Evolutionary conservation across 2,329 filamentous ascomycete genomes (phyloP), one percentile per base, ranked within the genome.

Genomic region (Pseudovirgaria hyperparasitica): DNA sequence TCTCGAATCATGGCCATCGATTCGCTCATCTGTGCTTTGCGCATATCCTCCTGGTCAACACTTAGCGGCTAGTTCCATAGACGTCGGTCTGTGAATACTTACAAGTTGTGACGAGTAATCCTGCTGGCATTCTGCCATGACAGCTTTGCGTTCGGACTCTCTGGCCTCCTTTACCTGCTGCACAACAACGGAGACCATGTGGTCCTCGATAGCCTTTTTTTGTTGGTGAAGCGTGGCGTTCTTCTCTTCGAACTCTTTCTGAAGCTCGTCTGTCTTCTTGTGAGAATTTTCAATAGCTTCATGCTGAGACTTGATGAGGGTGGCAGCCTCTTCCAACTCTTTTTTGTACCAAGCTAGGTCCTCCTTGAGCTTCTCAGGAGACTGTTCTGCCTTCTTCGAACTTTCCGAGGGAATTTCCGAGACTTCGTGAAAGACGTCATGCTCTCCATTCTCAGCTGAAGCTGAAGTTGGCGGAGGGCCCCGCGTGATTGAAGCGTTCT

Each of bases 171-270:
- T 50, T 10, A 56, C 50, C 31, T 55, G 52, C 35, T 56, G 50
- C 22, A 56, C 51, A 19, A 56, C 50, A 11, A 55, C 50, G 20
- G 46, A 52, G 23, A 56, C 52, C 51, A 56, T 54, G 38, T 56
- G 51, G 36, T 55, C 51, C 38, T 55, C 52, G 5, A 55, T 38
- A 14, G 49, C 46, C 37, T 49, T 48, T 41, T 55, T 56, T 31
- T 54, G 50, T 34, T 37, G 35, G 5, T 31, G 13, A 16, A 42
- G 28, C 4, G 34, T 26, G 19, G 33, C 27, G 22, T 43, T 31
- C 16, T 38, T 36, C 28, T 34, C 32, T 22, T 33, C 28, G 27
- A 25, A 37, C 16, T 37, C 36, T 20, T 15, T 23, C n/a, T 25
- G 21, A 22, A 36, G 28, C 21, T 30, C 28, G 18, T 39, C 38